A percentile compares a stretch with the other conserved stretches of the same genome.
phyloP scores from a whole-genome alignment of 2,329 filamentous ascomycete genomes.

The Peltaster fructicola region DNA sequence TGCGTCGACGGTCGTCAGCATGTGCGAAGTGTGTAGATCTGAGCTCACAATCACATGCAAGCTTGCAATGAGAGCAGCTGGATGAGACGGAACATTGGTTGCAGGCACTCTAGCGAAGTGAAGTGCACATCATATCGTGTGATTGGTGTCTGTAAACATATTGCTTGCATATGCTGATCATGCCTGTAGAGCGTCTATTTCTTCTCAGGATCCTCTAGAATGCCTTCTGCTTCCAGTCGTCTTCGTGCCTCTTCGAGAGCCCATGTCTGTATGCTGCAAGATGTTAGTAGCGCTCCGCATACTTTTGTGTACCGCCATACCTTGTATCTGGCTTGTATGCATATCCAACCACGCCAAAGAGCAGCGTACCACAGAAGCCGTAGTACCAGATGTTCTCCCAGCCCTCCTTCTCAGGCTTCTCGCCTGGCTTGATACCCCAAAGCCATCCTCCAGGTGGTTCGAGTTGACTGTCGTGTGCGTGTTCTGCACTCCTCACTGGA shows the following conservation, averaged over 20 bases:
- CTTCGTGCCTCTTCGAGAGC: conserved; percentile 90
- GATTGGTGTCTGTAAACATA: too few species aligned
- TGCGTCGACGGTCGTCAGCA: too few species aligned
- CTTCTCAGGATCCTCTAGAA: conserved; percentile 58
- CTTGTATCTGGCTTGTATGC: conserved; percentile 97
- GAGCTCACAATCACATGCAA: too few species aligned
- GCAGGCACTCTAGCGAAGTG: too few species aligned
- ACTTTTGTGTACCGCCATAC: conserved; percentile 31
- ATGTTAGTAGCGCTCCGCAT: conserved; percentile 3
- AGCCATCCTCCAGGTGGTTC: conserved; percentile 86
- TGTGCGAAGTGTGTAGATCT: too few species aligned
- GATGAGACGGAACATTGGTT: too few species aligned
- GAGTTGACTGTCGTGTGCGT: conserved; percentile 64
- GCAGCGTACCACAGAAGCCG: conserved; percentile 65
- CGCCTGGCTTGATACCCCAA: conserved; percentile 81
- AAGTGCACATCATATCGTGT: too few species aligned
- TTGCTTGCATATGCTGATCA: too few species aligned
- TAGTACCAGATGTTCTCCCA: conserved; percentile 83
- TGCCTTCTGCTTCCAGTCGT: conserved; percentile 88
- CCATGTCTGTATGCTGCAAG: conserved; percentile 91
- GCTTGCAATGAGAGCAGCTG: too few species aligned
- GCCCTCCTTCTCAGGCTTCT: conserved; percentile 90
- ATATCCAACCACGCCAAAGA: conserved; percentile 60
- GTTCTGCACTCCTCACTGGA: conserved; percentile 22
- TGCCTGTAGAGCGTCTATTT: too few species aligned